Percentiles rank a stretch among this genome's conserved stretches.
Conservation (phyloP, 306 rosid species). For the Alnus glutinosa region DNA sequence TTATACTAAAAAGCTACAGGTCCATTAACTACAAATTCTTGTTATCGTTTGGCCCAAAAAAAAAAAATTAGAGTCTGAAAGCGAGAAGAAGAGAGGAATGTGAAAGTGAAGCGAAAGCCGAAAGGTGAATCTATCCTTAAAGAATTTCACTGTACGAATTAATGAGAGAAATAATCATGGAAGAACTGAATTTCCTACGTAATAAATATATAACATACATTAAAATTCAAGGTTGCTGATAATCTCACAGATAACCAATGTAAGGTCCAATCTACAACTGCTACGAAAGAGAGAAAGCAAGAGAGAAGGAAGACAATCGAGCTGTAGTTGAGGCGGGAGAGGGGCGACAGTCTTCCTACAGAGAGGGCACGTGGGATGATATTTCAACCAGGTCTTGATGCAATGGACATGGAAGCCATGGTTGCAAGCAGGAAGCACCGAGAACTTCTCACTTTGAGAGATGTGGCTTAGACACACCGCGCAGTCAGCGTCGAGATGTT, state of each 20-base stretch:
- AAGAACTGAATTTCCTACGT: not conserved
- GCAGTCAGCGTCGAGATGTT: not conserved
- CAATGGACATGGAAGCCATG: conserved; percentile 7
- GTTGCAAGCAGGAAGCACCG: not conserved
- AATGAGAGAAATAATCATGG: not conserved
- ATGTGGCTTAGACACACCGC: not conserved
- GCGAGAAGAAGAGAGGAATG: no score
- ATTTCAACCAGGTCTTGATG: not conserved
- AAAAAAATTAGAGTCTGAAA: no score
- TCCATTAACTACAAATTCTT: no score
- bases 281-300: not conserved
- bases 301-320: not conserved
- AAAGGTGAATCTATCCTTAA: no score
- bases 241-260: not conserved
- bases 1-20: no score
- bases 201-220: not conserved
- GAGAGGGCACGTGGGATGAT: not conserved
- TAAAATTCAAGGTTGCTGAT: not conserved
- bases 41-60: no score
- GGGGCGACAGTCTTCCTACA: not conserved
- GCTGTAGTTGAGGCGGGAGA: not conserved
- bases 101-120: no score
- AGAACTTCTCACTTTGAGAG: not conserved
- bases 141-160: not conserved
- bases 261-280: not conserved